Base-by-base conservation (phyloP, 352 stramenopile species). In the Phytophthora pini region DNA sequence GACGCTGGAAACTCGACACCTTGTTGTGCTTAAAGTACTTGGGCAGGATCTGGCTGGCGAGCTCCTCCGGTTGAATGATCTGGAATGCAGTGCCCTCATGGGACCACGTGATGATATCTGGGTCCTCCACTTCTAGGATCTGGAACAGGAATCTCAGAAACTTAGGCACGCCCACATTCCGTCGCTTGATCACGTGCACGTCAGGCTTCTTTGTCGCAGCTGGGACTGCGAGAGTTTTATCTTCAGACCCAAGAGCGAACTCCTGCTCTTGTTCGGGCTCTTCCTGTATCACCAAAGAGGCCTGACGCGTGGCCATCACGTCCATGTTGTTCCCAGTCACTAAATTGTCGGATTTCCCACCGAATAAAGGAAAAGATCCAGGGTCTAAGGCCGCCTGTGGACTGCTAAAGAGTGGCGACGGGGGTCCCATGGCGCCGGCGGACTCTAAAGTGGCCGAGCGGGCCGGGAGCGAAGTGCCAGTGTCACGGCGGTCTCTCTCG, bases 1-100 rank as follows among this genome's bases (percentile, higher is more conserved):
- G 83, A 15, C 83, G 57, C 74, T 92, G 83, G 63, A 92, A 92
- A 53, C 81, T 90, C 48, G 83, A 89, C 0, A 92, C 81, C 64
- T 92, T 92, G 72, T 90, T 90, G 70, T 92, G 83, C 54, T 90
- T 92, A 54, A 92, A 92, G 54, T 92, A 93, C 32, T 79, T 82
- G 20, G 84, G 81, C 32, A 93, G 59, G 31, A 90, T 88, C 55
- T 70, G 55, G 39, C 68, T 62, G 4, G 83, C 79, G 12, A 92
- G 68, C n/a, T 77, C 76, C 2, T 90, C 79, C 0, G 81, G 77
- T 34, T 87, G 74, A 5, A 79, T 80, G 58, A 92, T 90, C 67
- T 92, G 81, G 56, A 92, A 92, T 13, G 83, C 81, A 4, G 83
- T 92, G 49, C 81, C 83, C 31, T 75, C 76, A 50, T 90, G 81